These are phyloP conservation scores for Lachnellula arida DNA, from an alignment of 2,329 filamentous ascomycete genomes.

Conservation along the genomic window DNA sequence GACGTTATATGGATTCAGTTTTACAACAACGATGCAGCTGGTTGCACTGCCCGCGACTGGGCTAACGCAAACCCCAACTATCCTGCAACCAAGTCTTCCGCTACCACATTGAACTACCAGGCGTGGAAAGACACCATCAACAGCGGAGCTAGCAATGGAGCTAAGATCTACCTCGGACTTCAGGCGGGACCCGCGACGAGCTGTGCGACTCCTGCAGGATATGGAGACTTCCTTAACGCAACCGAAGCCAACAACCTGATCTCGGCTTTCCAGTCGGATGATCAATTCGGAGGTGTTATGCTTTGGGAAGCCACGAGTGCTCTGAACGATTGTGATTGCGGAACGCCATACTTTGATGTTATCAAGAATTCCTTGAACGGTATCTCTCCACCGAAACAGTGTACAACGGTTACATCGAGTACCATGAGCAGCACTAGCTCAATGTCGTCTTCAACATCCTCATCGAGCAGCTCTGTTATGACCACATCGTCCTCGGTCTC, in stretches of 20 bases:
- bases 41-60: constrained; percentile 27
- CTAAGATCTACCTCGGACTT: constrained; percentile 31
- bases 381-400: neutral
- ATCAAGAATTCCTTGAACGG: constrained; percentile 20
- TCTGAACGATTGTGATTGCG: constrained; percentile 14
- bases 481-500: neutral
- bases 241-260: constrained; percentile 24
- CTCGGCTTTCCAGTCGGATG: constrained; percentile 13
- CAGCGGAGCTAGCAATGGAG: constrained; percentile 20
- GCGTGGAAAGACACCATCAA: constrained; percentile 21
- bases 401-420: constrained; percentile 1
- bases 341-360: constrained; percentile 13
- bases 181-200: constrained; percentile 14
- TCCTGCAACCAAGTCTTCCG: neutral
- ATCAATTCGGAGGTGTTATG: constrained; percentile 33
- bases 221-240: constrained; percentile 21
- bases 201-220: neutral
- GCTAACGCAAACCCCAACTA: constrained; percentile 15
- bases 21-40: constrained; percentile 27
- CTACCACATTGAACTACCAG: constrained; percentile 22
- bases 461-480: neutral
- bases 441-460: constrained; percentile 5
- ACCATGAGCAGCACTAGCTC: constrained; percentile 8
- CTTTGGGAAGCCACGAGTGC: constrained; percentile 30
- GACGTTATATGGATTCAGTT: constrained; percentile 32